Evolutionary conservation across 1,284 basidiomycete species (phyloP).

Genomic region (Marasmius oreades): DNA sequence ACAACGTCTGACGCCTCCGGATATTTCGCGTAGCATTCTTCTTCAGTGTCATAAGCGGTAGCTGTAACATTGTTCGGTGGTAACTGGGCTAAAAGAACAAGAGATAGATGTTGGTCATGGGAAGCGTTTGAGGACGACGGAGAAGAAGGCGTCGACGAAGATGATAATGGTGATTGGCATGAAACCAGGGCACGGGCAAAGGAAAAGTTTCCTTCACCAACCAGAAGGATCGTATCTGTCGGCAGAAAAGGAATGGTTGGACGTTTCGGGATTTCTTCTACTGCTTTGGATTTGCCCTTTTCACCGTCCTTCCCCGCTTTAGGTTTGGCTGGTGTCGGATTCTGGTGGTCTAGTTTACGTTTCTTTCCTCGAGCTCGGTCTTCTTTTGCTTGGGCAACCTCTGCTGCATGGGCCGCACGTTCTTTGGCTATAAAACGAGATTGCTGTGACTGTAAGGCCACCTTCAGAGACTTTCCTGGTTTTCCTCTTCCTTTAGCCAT

Average conservation of each 20-base stretch:
- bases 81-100: constrained; percentile 47
- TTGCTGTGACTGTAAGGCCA: constrained; percentile 1
- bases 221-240: constrained; percentile 79
- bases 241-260: constrained; percentile 69
- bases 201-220: constrained; percentile 98
- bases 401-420: background rate
- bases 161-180: constrained; percentile 13
- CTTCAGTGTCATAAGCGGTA: constrained; percentile 84
- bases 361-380: constrained; percentile 1
- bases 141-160: background rate
- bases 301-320: background rate
- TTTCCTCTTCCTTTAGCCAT: constrained; percentile 3
- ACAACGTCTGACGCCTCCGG: constrained; percentile 74
- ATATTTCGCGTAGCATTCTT: constrained; percentile 81
- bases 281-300: constrained; percentile 1
- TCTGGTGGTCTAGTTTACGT: background rate
- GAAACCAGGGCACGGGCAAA: constrained; percentile 77
- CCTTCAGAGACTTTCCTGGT: background rate
- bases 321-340: background rate
- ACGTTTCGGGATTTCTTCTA: constrained; percentile 20
- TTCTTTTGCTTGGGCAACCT: background rate
- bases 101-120: constrained; percentile 39
- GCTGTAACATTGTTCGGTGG: constrained; percentile 74
- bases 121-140: background rate
- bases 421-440: constrained; percentile 2